Percentiles rank a stretch among this genome's conserved stretches.
phyloP scores from a whole-genome alignment of 1,284 basidiomycete species.

The Boletus smithii region DNA sequence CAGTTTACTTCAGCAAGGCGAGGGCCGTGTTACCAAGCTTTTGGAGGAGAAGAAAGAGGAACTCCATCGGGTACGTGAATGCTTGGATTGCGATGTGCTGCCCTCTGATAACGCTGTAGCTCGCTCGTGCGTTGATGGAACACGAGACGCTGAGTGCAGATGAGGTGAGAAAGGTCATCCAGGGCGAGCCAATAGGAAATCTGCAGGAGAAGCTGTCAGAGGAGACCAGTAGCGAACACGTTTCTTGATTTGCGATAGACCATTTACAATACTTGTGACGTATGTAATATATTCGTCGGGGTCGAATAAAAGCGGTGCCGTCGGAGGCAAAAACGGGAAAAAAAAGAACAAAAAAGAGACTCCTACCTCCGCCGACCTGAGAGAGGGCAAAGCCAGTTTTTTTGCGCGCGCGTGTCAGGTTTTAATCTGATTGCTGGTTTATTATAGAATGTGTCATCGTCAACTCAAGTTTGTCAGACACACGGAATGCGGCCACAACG shows the following conservation, averaged over 20 bases:
- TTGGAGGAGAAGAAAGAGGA: conserved; percentile 75
- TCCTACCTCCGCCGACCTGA: conserved; percentile 72
- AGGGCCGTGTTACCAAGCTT: conserved; percentile 65
- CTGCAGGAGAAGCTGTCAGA: conserved; percentile 61
- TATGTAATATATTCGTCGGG: neutral
- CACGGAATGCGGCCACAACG: conserved; percentile 52
- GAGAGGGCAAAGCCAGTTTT: conserved; percentile 34
- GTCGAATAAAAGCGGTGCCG: conserved; percentile 13
- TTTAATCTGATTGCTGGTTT: neutral
- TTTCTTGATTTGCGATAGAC: too few relatives aligned
- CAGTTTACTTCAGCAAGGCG: conserved; percentile 74
- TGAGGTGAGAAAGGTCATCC: conserved; percentile 83
- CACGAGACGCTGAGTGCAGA: conserved; percentile 89
- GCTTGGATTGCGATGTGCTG: neutral
- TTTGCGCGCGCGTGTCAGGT: neutral
- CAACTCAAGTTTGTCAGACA: conserved; percentile 52
- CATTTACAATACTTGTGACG: too few relatives aligned
- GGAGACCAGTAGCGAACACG: too few relatives aligned
- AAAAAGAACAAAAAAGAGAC: conserved; percentile 24
- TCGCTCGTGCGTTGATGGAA: conserved; percentile 86
- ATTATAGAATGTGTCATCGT: conserved; percentile 63
- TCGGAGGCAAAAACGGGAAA: conserved; percentile 9
- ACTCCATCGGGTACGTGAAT: conserved; percentile 66
- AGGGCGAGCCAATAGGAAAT: conserved; percentile 71
- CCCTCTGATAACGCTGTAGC: conserved; percentile 47